A percentile compares a stretch with the other conserved stretches of the same genome.
Evolutionary conservation across 208 protist genomes (phyloP).

Genomic region (Trypanosoma conorhini): DNA sequence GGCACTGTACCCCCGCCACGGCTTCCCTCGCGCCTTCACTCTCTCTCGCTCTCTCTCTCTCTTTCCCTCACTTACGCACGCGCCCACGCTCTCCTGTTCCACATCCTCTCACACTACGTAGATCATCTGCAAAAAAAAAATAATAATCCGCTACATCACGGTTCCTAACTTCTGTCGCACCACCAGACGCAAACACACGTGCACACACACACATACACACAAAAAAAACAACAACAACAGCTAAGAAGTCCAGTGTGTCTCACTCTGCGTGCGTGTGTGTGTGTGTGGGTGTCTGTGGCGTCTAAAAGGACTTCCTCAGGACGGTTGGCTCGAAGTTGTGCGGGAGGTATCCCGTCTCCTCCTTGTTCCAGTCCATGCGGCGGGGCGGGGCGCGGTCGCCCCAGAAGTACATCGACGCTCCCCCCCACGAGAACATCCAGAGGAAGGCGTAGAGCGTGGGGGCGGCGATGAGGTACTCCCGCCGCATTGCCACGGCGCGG

Average conservation of each 20-base stretch:
- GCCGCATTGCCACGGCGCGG: conserved; percentile 79
- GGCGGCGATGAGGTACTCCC: conserved; percentile 86
- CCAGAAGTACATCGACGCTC: conserved; percentile 70
- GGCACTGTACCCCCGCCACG: not conserved
- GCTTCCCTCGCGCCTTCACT: no score
- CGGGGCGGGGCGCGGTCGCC: conserved; percentile 85
- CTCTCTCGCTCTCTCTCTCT: conserved; percentile 1
- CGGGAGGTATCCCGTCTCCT: conserved; percentile 82
- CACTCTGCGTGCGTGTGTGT: not conserved
- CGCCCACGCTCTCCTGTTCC: not conserved
- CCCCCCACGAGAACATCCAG: conserved; percentile 89
- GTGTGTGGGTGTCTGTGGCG: not conserved
- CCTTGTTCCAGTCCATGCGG: conserved; percentile 87
- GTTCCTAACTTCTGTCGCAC: conserved; percentile 2
- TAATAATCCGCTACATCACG: not conserved
- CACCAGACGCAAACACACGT: not conserved
- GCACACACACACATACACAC: not conserved
- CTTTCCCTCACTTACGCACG: not conserved
- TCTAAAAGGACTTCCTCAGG: conserved; percentile 58
- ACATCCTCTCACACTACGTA: not conserved
- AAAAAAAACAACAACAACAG: not conserved
- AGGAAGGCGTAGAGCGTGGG: conserved; percentile 81
- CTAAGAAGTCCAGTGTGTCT: not conserved
- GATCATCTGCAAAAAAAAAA: not conserved
- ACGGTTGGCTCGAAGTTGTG: conserved; percentile 69